Evolutionary conservation across 148 eudicot species (phyloP).

Genomic region (Vaccinium macrocarpon): DNA sequence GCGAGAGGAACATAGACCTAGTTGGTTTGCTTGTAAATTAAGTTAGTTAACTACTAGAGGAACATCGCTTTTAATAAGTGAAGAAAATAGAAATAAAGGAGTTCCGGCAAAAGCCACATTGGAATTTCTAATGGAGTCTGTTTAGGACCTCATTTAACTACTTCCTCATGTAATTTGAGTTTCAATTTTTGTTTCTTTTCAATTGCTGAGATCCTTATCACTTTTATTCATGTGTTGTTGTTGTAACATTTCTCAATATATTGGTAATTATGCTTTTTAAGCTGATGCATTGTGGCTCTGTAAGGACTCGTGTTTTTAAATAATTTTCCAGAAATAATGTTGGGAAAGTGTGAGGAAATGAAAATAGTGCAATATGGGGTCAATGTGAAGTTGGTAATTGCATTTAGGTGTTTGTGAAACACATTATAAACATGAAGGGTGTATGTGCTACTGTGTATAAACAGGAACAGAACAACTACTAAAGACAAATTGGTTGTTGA

Average conservation of each 20-base stretch:
- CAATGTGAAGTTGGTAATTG: too few relatives aligned
- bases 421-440: too few relatives aligned
- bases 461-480: too few relatives aligned
- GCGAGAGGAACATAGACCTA: background rate
- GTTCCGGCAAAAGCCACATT: background rate
- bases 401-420: too few relatives aligned
- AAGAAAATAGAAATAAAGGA: background rate
- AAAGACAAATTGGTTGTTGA: constrained; percentile 71
- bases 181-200: background rate
- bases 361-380: too few relatives aligned
- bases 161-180: background rate
- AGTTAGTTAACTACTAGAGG: background rate
- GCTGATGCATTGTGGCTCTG: background rate
- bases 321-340: too few relatives aligned
- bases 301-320: too few relatives aligned
- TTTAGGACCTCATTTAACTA: background rate
- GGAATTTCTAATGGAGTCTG: background rate
- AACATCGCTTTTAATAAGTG: background rate
- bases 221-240: too few relatives aligned
- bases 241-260: background rate
- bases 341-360: too few relatives aligned
- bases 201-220: background rate
- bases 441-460: too few relatives aligned
- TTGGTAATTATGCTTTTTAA: background rate
- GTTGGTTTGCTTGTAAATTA: background rate